Base-by-base conservation (phyloP, 2,329 filamentous ascomycete species). In the Fusarium redolens region DNA sequence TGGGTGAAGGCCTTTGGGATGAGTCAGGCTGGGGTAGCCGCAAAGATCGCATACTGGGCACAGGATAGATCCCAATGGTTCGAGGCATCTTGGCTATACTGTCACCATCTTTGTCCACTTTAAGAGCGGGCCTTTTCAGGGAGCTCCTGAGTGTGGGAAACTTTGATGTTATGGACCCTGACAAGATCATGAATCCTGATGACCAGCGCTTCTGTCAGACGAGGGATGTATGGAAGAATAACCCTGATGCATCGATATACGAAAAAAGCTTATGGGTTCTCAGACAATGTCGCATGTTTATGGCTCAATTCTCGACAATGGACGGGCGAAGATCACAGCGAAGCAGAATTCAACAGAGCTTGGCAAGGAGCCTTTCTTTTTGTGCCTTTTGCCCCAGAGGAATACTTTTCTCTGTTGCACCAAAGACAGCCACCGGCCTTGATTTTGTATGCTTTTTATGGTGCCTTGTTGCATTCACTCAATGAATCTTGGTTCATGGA, bases 401-500 rank as follows among this genome's bases (percentile, higher is more conserved):
- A 14, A 6, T 64, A 64, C 8, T 64, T 64, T 14, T 31, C 38
- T 15, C n/a, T 64, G 3, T 12, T 64, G 5, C 55, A 33, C 1
- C 61, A 64, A 7, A 47, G 61, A 14, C 61, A 64, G 1, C 61
- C 55, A 1, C 61, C 61, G 2, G 61, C 61, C 2, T 20, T 64
- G 9, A 38, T 64, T 1, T 28, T 64, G 4, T 64, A 64, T 17
- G 38, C 61, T 2, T 64, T 51, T 9, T 64, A 64, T 3, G 61
- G 61, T 7, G 55, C 61, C 2, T 25, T 64, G n/a, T 15, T 64
- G 4, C 61, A 64, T 44, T 35, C 31, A n/a, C 18, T 44, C 7
- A 38, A 64, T 7, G 25, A 38, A 12, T 51, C 31, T 7, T 64
- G 61, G 61, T 51, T 64, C 18, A n/a, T 64, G 38, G 61, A 64